Conservation (phyloP, 2,329 filamentous ascomycete species). For the Penicillium thymicola region DNA sequence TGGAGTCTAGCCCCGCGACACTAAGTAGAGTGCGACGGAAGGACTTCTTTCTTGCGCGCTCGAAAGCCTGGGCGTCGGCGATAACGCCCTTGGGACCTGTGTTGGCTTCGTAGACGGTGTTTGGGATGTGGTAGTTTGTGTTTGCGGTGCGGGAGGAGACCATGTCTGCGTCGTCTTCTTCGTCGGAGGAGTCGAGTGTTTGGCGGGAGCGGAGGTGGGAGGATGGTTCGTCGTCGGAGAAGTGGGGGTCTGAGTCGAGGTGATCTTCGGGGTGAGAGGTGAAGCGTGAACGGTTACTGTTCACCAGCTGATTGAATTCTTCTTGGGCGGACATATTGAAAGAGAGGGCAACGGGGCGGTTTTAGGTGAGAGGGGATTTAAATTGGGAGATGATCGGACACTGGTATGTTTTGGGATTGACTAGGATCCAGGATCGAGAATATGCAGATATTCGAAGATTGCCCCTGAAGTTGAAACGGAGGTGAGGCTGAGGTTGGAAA, state of each 20-base stretch:
- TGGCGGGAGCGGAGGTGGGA: conserved; percentile 18
- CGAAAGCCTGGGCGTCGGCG: conserved; percentile 50
- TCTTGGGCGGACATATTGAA: conserved; percentile 47
- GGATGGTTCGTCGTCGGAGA: conserved; percentile 24
- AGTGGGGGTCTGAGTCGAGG: conserved; percentile 26
- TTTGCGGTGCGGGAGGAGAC: conserved; percentile 33
- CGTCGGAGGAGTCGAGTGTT: conserved; percentile 32
- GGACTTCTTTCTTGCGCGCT: conserved; percentile 47
- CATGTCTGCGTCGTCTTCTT: conserved; percentile 32
- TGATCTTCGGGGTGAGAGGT: conserved; percentile 45
- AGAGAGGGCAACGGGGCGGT: conserved; percentile 8
- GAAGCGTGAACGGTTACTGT: conserved; percentile 34
- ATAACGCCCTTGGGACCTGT: conserved; percentile 53
- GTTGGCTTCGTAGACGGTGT: conserved; percentile 48
- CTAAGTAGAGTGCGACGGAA: conserved; percentile 45
- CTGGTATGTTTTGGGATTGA: neutral
- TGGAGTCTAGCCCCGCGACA: conserved; percentile 33
- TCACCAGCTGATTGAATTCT: conserved; percentile 46
- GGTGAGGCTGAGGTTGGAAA: conserved; percentile 24
- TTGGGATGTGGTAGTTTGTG: conserved; percentile 43
- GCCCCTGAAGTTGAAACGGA: conserved; percentile 18
- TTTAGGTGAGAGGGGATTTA: conserved; percentile 12
- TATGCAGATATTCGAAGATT: neutral
- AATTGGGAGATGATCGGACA: neutral
- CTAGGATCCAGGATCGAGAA: neutral